These are phyloP conservation scores for Colletotrichum sp. DNA, from an alignment of 2,329 filamentous ascomycete species.

Conservation along the genomic window DNA sequence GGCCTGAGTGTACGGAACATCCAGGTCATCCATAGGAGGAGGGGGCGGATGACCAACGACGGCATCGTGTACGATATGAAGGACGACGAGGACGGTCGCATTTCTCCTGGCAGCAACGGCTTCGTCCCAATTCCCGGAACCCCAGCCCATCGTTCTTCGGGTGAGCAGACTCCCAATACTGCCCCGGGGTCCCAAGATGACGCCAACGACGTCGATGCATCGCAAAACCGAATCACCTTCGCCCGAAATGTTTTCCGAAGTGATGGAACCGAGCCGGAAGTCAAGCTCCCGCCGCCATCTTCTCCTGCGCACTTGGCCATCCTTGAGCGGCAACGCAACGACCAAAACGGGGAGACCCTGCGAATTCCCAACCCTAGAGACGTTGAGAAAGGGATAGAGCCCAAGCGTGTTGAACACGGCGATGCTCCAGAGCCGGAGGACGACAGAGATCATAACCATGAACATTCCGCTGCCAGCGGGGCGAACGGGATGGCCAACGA, in stretches of 20 bases:
- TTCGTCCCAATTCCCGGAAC: constrained; percentile 7
- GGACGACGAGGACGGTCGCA: constrained; percentile 32
- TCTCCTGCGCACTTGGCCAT: constrained; percentile 85
- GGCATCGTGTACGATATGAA: constrained; percentile 55
- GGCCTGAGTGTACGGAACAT: constrained; percentile 62
- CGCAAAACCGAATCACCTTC: constrained; percentile 63
- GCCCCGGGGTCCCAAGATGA: background rate
- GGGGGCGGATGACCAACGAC: constrained; percentile 65
- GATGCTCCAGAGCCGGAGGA: constrained; percentile 39
- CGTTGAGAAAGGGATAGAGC: constrained; percentile 81
- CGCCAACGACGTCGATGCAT: background rate
- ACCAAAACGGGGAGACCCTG: constrained; percentile 73
- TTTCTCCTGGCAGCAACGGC: constrained; percentile 22
- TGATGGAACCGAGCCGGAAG: constrained; percentile 57
- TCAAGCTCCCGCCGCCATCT: constrained; percentile 56
- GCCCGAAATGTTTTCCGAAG: constrained; percentile 69
- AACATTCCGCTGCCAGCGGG: constrained; percentile 24
- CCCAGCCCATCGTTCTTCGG: background rate
- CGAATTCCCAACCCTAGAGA: constrained; percentile 93
- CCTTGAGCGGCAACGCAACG: constrained; percentile 80
- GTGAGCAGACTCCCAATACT: constrained; percentile 7
- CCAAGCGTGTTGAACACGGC: constrained; percentile 53
- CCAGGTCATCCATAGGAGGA: constrained; percentile 65
- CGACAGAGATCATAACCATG: constrained; percentile 30
- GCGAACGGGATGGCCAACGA: constrained; percentile 21